Evolutionary conservation across 371 early-diverging fungal genomes (phyloP).

Genomic region (Rhizomucor miehei): DNA sequence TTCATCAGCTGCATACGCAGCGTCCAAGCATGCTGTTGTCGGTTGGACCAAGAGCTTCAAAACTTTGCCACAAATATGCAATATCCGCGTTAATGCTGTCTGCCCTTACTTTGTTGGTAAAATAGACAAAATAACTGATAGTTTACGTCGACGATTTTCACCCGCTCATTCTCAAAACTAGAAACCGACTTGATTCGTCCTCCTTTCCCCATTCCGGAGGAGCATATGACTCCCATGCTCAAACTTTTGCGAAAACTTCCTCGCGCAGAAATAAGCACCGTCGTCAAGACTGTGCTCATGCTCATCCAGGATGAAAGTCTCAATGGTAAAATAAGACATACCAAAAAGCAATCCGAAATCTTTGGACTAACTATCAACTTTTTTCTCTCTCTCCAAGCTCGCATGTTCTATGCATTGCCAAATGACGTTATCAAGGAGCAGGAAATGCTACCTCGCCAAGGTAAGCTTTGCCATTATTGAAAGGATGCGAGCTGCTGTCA

Average conservation of each 20-base stretch:
- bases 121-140: neutral
- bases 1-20: constrained; percentile 10
- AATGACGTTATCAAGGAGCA: neutral
- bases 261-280: neutral
- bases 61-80: constrained; percentile 23
- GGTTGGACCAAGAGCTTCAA: constrained; percentile 23
- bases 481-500: too few species aligned
- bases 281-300: neutral
- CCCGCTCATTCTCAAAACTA: neutral
- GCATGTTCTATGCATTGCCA: neutral
- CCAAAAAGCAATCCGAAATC: neutral
- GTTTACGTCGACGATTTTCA: neutral
- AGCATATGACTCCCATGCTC: neutral
- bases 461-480: neutral
- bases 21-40: constrained; percentile 25
- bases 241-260: neutral
- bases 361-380: too few species aligned
- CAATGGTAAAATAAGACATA: neutral
- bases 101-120: neutral
- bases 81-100: constrained; percentile 37
- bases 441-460: neutral
- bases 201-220: neutral
- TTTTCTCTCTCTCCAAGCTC: neutral
- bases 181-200: neutral
- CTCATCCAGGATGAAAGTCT: neutral